These are phyloP conservation scores for Coprinopsis sp. DNA, from an alignment of 768 basidiomycete species.

Conservation along the genomic window DNA sequence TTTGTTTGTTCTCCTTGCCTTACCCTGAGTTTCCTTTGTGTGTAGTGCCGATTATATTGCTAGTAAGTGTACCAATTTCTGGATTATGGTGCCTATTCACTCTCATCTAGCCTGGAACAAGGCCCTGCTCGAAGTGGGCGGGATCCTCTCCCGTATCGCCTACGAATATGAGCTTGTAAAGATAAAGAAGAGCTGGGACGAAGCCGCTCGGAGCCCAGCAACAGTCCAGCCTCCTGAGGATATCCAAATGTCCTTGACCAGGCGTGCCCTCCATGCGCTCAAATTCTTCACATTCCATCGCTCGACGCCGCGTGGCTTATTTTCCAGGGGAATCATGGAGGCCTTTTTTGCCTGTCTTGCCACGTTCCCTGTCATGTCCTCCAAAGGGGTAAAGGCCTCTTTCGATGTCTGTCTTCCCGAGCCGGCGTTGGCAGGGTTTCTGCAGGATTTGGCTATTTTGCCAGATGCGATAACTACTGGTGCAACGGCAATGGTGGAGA, in stretches of 20 bases:
- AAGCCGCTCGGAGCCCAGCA: background rate
- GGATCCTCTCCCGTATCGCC: slow-evolving; percentile 72
- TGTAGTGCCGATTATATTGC: slow-evolving; percentile 35
- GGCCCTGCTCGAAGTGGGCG: slow-evolving; percentile 82
- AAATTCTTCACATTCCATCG: slow-evolving; percentile 86
- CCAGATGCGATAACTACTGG: slow-evolving; percentile 54
- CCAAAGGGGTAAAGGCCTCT: slow-evolving; percentile 63
- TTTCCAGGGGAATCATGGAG: slow-evolving; percentile 63
- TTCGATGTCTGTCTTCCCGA: slow-evolving; percentile 72
- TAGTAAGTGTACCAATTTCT: slow-evolving; percentile 3
- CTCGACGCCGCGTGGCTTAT: slow-evolving; percentile 82
- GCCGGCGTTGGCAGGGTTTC: slow-evolving; percentile 62
- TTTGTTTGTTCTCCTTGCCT: background rate
- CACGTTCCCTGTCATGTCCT: slow-evolving; percentile 70
- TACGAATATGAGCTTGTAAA: slow-evolving; percentile 78
- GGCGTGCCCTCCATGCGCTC: slow-evolving; percentile 70
- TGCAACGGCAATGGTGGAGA: slow-evolving; percentile 55
- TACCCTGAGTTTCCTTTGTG: slow-evolving; percentile 76
- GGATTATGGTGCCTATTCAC: too few species aligned
- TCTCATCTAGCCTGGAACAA: slow-evolving; percentile 83
- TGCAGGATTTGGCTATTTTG: slow-evolving; percentile 73
- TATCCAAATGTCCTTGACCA: slow-evolving; percentile 40
- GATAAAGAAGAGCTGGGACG: slow-evolving; percentile 60
- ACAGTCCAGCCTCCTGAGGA: slow-evolving; percentile 34
- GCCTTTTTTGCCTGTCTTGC: slow-evolving; percentile 72